Evolutionary conservation across 2,329 filamentous ascomycete species (phyloP).

Genomic region (Neofusicoccum parvum): DNA sequence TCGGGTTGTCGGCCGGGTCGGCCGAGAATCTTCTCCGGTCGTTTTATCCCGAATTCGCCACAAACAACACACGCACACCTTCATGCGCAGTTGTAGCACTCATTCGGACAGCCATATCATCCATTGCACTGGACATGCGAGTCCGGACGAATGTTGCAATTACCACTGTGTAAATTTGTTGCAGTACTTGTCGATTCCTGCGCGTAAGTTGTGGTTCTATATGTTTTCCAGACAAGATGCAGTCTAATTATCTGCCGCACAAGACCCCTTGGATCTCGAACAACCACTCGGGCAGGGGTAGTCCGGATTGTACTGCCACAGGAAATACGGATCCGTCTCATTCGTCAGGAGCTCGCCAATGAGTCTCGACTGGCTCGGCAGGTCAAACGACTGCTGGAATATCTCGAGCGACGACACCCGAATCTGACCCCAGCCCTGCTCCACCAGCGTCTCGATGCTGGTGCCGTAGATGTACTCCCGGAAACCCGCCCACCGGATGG

Average conservation of each 20-base stretch:
- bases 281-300: conserved; percentile 42
- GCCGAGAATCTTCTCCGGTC: too few species aligned
- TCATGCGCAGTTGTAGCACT: too few species aligned
- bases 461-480: conserved; percentile 59
- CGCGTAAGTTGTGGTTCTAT: too few species aligned
- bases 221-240: not conserved
- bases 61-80: too few species aligned
- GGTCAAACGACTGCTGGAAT: conserved; percentile 46
- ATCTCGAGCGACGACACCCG: conserved; percentile 50
- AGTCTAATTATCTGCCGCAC: not conserved
- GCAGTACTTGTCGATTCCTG: too few species aligned
- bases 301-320: conserved; percentile 54
- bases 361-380: conserved; percentile 43
- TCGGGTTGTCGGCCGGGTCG: too few species aligned
- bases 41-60: too few species aligned
- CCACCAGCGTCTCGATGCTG: conserved; percentile 49
- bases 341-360: conserved; percentile 51
- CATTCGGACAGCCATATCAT: too few species aligned
- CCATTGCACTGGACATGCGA: too few species aligned
- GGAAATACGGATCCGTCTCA: conserved; percentile 58
- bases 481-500: conserved; percentile 60
- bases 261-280: not conserved
- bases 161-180: too few species aligned
- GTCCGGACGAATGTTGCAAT: too few species aligned
- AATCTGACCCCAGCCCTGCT: conserved; percentile 56